Evolutionary conservation across 805 yeast genomes (phyloP).

Genomic region (Wickerhamiella slavikovae): DNA sequence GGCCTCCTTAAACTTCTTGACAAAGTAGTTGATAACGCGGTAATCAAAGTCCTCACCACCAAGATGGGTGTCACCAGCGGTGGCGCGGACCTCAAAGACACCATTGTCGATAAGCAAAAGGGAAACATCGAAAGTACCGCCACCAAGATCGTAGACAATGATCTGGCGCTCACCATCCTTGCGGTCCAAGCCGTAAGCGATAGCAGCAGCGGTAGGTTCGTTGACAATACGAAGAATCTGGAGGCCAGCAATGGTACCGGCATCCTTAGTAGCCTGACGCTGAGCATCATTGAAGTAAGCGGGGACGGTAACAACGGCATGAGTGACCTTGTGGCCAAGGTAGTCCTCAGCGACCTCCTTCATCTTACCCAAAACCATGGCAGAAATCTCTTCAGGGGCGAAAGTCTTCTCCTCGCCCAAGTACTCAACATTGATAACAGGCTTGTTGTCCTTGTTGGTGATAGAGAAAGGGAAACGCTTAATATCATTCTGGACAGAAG

Average conservation of each 20-base stretch:
- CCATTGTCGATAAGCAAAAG: conserved; percentile 74
- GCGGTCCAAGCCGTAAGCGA: conserved; percentile 81
- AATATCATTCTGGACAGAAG: conserved; percentile 59
- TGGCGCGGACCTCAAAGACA: conserved; percentile 79
- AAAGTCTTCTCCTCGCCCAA: conserved; percentile 57
- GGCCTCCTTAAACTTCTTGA: conserved; percentile 76
- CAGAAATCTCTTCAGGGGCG: conserved; percentile 84
- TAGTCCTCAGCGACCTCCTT: conserved; percentile 81
- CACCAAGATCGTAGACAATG: conserved; percentile 87
- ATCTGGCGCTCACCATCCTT: conserved; percentile 71
- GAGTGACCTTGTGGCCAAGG: conserved; percentile 65
- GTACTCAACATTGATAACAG: conserved; percentile 55
- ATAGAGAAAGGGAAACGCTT: conserved; percentile 68
- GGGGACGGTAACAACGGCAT: conserved; percentile 84
- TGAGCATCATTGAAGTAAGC: conserved; percentile 89
- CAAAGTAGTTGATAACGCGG: conserved; percentile 72
- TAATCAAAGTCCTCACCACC: conserved; percentile 96
- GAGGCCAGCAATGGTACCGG: conserved; percentile 80
- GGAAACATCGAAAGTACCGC: conserved; percentile 93
- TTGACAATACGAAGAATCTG: conserved; percentile 75
- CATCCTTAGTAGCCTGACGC: conserved; percentile 87
- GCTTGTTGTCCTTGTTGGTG: conserved; percentile 55
- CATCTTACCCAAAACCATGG: conserved; percentile 85
- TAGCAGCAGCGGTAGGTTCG: conserved; percentile 96
- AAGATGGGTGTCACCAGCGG: conserved; percentile 91